These are phyloP conservation scores for Seiridium unicorne DNA, from an alignment of 2,329 filamentous ascomycete species.

Conservation along the genomic window DNA sequence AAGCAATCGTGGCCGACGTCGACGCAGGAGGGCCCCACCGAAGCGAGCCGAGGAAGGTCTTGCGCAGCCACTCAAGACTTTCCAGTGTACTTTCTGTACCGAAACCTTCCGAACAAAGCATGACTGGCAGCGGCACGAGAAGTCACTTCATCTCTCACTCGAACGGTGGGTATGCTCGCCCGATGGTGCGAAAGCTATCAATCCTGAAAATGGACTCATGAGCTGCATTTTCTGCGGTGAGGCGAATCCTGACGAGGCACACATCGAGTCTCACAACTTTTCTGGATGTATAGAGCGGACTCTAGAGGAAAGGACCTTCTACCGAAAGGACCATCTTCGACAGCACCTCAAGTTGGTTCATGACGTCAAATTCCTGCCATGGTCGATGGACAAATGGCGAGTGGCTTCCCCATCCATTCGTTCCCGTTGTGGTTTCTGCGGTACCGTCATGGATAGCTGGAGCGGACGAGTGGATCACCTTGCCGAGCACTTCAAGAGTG, in stretches of 20 bases:
- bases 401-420: slow-evolving; percentile 58
- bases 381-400: slow-evolving; percentile 67
- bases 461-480: slow-evolving; percentile 59
- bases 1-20: slow-evolving; percentile 40
- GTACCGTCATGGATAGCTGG: slow-evolving; percentile 61
- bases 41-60: slow-evolving; percentile 37
- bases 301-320: slow-evolving; percentile 61
- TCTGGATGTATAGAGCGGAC: slow-evolving; percentile 66
- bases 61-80: slow-evolving; percentile 50
- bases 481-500: slow-evolving; percentile 66
- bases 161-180: slow-evolving; percentile 66
- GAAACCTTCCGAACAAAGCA: slow-evolving; percentile 68
- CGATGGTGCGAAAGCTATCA: slow-evolving; percentile 52
- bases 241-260: slow-evolving; percentile 52
- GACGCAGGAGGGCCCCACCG: slow-evolving; percentile 44
- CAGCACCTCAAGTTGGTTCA: slow-evolving; percentile 65
- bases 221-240: slow-evolving; percentile 60
- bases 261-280: slow-evolving; percentile 59
- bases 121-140: slow-evolving; percentile 71
- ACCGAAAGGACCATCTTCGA: slow-evolving; percentile 65
- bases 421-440: slow-evolving; percentile 66
- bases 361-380: slow-evolving; percentile 56
- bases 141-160: slow-evolving; percentile 63
- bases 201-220: slow-evolving; percentile 56
- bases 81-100: slow-evolving; percentile 68